Conservation (phyloP, 2,329 filamentous ascomycete species). For the Paraconiothyrium brasiliense region DNA sequence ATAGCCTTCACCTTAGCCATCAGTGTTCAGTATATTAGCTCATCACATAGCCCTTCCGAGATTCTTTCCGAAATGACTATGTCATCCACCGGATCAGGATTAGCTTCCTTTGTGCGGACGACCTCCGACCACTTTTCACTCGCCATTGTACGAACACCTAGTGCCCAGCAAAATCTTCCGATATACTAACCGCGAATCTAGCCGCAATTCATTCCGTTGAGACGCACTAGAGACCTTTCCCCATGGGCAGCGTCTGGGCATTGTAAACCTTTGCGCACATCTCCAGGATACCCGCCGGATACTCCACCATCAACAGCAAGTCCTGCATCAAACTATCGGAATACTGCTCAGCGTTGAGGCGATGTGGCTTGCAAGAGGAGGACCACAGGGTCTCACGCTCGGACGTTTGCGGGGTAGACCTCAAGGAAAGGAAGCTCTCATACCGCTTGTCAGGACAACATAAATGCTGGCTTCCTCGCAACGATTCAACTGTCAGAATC, state of each 20-base stretch:
- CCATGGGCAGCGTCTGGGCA: slow-evolving; percentile 4
- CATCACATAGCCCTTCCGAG: background rate
- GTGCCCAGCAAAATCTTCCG: background rate
- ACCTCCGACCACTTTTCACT: background rate
- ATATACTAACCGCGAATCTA: slow-evolving; percentile 2
- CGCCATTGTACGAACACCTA: no score
- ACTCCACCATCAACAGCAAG: background rate
- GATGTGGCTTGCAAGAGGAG: background rate
- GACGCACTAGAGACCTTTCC: background rate
- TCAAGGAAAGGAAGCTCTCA: background rate
- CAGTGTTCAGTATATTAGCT: background rate
- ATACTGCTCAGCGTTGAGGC: background rate
- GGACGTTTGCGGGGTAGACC: slow-evolving; percentile 9
- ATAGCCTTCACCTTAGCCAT: no score
- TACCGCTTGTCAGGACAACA: background rate
- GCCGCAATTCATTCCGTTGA: background rate
- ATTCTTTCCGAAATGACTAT: background rate
- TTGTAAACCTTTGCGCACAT: background rate
- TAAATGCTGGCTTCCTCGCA: background rate
- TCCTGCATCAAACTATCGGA: background rate
- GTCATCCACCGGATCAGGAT: background rate
- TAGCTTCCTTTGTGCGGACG: background rate
- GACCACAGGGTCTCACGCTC: background rate
- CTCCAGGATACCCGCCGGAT: background rate
- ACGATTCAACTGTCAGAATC: background rate